Percentiles rank a stretch among this genome's conserved stretches.
Conservation (phyloP, 1,139 yeast genomes). For the Kurtzmaniella quercitrusa region DNA sequence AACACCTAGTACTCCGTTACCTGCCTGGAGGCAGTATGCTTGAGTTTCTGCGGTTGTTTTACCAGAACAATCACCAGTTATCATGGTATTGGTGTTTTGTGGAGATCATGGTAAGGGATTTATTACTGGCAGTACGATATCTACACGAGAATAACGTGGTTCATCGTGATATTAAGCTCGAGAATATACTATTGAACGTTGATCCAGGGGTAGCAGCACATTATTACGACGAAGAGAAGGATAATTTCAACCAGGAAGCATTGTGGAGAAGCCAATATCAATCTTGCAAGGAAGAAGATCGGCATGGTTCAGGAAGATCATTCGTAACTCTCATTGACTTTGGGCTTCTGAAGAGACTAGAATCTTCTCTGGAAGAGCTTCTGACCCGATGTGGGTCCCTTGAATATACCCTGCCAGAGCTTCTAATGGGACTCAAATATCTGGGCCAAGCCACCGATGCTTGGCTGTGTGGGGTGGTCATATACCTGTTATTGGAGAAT, state of each 20-base stretch:
- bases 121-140: slow-evolving; percentile 65
- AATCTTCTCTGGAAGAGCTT: slow-evolving; percentile 55
- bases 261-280: slow-evolving; percentile 7
- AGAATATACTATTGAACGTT: slow-evolving; percentile 60
- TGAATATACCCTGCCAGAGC: slow-evolving; percentile 92
- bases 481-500: slow-evolving; percentile 78
- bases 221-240: slow-evolving; percentile 17
- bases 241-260: slow-evolving; percentile 8
- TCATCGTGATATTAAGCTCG: slow-evolving; percentile 86
- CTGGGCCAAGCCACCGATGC: slow-evolving; percentile 88
- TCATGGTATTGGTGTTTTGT: slow-evolving; percentile 43
- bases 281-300: no score
- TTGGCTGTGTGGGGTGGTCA: slow-evolving; percentile 92
- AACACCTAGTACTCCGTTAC: slow-evolving; percentile 65
- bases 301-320: background rate
- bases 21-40: slow-evolving; percentile 84
- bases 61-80: slow-evolving; percentile 18
- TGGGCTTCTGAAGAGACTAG: slow-evolving; percentile 74
- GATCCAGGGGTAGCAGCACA: slow-evolving; percentile 14
- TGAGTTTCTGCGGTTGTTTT: slow-evolving; percentile 49
- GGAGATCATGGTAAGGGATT: slow-evolving; percentile 63
- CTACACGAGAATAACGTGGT: slow-evolving; percentile 65
- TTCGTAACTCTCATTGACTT: slow-evolving; percentile 71
- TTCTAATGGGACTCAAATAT: slow-evolving; percentile 83
- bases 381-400: slow-evolving; percentile 93